Evolutionary conservation across 305 asterid species (phyloP).

Genomic region (Solanum hybrid): DNA sequence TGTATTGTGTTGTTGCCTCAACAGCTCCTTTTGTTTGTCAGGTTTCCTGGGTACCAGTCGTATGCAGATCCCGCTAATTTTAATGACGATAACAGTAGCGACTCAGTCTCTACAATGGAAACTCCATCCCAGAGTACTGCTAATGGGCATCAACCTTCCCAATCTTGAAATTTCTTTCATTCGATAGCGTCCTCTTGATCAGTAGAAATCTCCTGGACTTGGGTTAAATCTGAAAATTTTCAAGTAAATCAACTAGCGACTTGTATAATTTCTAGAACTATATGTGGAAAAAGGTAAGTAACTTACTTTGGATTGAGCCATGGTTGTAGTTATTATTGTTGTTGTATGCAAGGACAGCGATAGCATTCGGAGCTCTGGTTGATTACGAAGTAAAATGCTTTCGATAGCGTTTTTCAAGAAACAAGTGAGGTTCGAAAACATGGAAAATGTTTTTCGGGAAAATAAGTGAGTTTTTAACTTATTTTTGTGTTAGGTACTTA

Average conservation of each 20-base stretch:
- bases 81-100: background rate
- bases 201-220: background rate
- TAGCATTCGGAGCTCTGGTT: background rate
- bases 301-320: background rate
- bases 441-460: background rate
- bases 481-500: background rate
- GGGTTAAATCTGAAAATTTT: background rate
- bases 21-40: background rate
- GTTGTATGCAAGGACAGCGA: background rate
- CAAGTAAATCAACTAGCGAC: background rate
- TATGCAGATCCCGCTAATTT: constrained; percentile 15
- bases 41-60: constrained; percentile 12
- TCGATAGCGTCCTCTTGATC: background rate
- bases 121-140: constrained; percentile 5
- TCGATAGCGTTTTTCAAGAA: background rate
- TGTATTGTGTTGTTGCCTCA: background rate
- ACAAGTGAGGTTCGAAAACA: background rate
- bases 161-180: background rate
- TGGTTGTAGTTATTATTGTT: background rate
- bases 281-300: background rate
- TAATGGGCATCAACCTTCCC: constrained; percentile 6
- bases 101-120: background rate
- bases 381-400: background rate
- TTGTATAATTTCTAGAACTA: background rate
- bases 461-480: background rate